Conservation (phyloP, 139 green algal genomes). For the Dunaliella primolecta region DNA sequence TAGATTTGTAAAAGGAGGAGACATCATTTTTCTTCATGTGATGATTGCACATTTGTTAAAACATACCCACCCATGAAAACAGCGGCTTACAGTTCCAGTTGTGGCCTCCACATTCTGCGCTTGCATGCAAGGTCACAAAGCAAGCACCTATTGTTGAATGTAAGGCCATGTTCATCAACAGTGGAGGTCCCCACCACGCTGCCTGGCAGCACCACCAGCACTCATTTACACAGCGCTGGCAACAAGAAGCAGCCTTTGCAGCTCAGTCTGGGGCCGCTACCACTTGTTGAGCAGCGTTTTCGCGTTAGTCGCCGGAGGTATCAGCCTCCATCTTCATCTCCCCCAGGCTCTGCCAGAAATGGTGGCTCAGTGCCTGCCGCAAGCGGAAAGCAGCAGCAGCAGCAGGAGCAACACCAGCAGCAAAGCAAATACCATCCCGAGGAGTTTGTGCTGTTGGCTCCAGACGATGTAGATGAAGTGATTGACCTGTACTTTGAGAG, state of each 20-base stretch:
- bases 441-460: conserved; percentile 37
- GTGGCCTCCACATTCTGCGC: no score
- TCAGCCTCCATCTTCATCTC: not conserved
- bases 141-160: no score
- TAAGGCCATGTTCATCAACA: no score
- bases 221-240: not conserved
- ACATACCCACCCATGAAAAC: no score
- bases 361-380: not conserved
- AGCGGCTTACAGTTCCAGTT: no score
- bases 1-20: no score
- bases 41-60: no score
- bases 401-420: not conserved
- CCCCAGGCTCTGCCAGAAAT: not conserved
- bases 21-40: no score
- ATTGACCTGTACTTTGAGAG: conserved; percentile 75
- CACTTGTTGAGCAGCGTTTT: conserved; percentile 19
- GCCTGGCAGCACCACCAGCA: not conserved
- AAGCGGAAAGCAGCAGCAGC: no score
- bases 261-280: conserved; percentile 1
- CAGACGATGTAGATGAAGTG: conserved; percentile 61
- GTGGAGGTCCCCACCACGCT: no score
- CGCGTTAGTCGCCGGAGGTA: not conserved
- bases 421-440: not conserved
- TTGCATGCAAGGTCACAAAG: no score
- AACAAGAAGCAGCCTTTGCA: not conserved